These are phyloP conservation scores for Backusella mclennaniae DNA, from an alignment of 192 early-diverging fungal species.

Conservation along the genomic window DNA sequence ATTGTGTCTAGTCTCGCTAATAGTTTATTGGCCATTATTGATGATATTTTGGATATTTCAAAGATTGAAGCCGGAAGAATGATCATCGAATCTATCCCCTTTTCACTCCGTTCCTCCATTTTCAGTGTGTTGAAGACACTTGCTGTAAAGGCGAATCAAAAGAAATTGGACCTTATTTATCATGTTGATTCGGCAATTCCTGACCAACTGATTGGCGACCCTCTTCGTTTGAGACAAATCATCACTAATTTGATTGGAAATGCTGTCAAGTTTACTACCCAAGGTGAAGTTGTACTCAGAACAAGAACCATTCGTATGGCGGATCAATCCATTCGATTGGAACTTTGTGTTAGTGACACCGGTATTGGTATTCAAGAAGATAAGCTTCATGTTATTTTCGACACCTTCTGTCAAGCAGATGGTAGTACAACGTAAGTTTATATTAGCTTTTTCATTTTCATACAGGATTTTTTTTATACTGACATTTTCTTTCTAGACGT, in stretches of 20 bases:
- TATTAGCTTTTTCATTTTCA: not conserved
- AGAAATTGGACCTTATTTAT: slow-evolving; percentile 60
- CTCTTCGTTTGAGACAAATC: slow-evolving; percentile 64
- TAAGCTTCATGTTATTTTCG: slow-evolving; percentile 74
- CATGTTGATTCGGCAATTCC: slow-evolving; percentile 59
- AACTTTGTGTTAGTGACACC: slow-evolving; percentile 74
- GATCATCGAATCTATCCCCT: slow-evolving; percentile 63
- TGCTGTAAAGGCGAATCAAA: slow-evolving; percentile 60
- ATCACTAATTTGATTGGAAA: slow-evolving; percentile 75
- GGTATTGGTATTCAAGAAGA: slow-evolving; percentile 86
- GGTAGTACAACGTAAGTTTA: slow-evolving; percentile 61
- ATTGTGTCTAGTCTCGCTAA: slow-evolving; percentile 43
- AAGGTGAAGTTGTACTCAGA: slow-evolving; percentile 32
- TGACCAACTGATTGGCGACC: slow-evolving; percentile 63
- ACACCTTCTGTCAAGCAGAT: slow-evolving; percentile 82
- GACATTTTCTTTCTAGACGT: slow-evolving; percentile 36
- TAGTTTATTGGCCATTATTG: slow-evolving; percentile 46
- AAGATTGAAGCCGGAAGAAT: slow-evolving; percentile 78
- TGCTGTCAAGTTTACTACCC: slow-evolving; percentile 63
- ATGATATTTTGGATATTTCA: slow-evolving; percentile 64
- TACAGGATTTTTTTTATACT: not conserved
- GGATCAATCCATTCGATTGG: slow-evolving; percentile 48
- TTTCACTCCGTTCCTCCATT: slow-evolving; percentile 53
- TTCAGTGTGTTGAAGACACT: slow-evolving; percentile 62
- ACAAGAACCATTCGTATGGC: slow-evolving; percentile 12